Percentiles rank a stretch among this genome's conserved stretches.
Evolutionary conservation across 495 filamentous ascomycete species (phyloP).

Genomic region (Copromyces sp.): DNA sequence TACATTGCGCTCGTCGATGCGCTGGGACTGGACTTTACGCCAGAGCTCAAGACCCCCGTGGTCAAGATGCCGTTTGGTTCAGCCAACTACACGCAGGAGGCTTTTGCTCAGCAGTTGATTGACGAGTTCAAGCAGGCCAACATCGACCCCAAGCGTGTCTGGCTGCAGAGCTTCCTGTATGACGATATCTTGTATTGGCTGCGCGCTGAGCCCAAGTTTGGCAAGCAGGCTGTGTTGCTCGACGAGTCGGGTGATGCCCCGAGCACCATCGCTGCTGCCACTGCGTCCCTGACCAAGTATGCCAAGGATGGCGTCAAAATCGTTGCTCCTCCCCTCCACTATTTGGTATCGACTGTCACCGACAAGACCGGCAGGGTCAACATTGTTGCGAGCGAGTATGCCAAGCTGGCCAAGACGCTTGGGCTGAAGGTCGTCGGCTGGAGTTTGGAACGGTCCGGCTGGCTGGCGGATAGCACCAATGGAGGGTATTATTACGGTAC

Average conservation of each 20-base stretch:
- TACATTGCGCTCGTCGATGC: slow-evolving; percentile 43
- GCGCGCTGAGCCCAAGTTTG: slow-evolving; percentile 44
- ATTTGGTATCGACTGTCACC: slow-evolving; percentile 25
- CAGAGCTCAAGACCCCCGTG: slow-evolving; percentile 50
- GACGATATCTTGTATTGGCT: slow-evolving; percentile 54
- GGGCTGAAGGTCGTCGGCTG: slow-evolving; percentile 50
- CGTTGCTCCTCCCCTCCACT: slow-evolving; percentile 32
- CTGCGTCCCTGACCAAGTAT: slow-evolving; percentile 38
- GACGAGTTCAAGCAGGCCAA: slow-evolving; percentile 43
- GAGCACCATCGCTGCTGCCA: slow-evolving; percentile 33
- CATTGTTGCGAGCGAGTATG: slow-evolving; percentile 35
- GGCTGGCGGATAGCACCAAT: slow-evolving; percentile 33
- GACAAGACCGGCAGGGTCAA: slow-evolving; percentile 27
- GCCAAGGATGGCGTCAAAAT: slow-evolving; percentile 32
- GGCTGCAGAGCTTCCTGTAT: slow-evolving; percentile 49
- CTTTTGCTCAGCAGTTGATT: slow-evolving; percentile 49
- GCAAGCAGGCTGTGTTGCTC: slow-evolving; percentile 46
- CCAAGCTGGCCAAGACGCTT: slow-evolving; percentile 37
- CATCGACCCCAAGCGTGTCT: slow-evolving; percentile 47
- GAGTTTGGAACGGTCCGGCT: slow-evolving; percentile 51
- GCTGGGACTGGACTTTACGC: slow-evolving; percentile 46
- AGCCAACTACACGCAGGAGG: slow-evolving; percentile 42
- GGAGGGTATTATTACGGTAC: slow-evolving; percentile 45
- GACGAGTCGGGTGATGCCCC: slow-evolving; percentile 43
- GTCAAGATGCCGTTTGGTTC: slow-evolving; percentile 49